Conservation (phyloP, 306 rosid genomes). For the Rosa lucieae region DNA sequence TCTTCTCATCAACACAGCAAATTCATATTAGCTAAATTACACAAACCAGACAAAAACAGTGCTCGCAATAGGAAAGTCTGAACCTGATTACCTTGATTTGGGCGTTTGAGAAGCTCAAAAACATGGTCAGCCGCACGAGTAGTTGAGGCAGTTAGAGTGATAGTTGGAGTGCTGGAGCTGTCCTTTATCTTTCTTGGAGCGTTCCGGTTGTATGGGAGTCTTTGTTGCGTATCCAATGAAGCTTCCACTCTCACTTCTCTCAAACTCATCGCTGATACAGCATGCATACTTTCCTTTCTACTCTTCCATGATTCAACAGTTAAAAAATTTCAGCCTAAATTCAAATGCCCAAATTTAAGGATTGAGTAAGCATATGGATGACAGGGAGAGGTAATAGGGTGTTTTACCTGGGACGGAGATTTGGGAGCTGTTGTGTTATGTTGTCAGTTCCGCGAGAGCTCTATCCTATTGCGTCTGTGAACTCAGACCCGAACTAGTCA, state of each 20-base stretch:
- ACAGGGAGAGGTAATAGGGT: too few relatives aligned
- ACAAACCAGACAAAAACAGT: background rate
- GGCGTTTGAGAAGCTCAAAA: constrained; percentile 65
- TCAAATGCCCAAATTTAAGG: too few relatives aligned
- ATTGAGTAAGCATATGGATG: too few relatives aligned
- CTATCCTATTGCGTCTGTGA: too few relatives aligned
- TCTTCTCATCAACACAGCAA: background rate
- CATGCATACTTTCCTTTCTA: constrained; percentile 23
- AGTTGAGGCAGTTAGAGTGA: constrained; percentile 35
- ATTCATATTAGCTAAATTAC: background rate
- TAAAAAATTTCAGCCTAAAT: too few relatives aligned
- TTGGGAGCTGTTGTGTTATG: too few relatives aligned
- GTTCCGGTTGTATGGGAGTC: constrained; percentile 72
- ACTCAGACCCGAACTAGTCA: too few relatives aligned
- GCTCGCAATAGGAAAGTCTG: background rate
- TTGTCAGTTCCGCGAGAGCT: too few relatives aligned
- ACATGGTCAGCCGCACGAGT: constrained; percentile 30
- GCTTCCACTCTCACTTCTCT: constrained; percentile 38
- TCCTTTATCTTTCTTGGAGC: constrained; percentile 66
- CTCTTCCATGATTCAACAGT: background rate
- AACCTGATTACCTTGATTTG: constrained; percentile 30
- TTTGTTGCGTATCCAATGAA: constrained; percentile 76
- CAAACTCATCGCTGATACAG: constrained; percentile 22
- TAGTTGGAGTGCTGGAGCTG: constrained; percentile 28
- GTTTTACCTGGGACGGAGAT: too few relatives aligned